Base-by-base conservation (phyloP, 768 basidiomycete species). In the Trametes meyenii region DNA sequence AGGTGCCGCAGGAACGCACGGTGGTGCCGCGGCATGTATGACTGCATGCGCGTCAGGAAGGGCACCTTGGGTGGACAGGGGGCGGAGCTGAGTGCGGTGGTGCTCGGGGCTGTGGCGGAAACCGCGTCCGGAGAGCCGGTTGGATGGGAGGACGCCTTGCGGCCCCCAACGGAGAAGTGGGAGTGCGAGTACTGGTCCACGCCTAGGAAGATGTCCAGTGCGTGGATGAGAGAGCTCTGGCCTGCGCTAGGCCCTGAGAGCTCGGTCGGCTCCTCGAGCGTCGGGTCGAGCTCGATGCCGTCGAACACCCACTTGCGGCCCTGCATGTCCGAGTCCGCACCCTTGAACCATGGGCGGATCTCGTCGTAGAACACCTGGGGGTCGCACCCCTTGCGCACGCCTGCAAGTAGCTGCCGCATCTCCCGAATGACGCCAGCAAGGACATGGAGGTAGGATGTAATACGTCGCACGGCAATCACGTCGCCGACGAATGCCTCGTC, bases 401-500 rank as follows among this genome's bases (percentile, higher is more conserved):
- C 74, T 39, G 86, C 76, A 36, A 97, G 78, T 62, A 93, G 78
- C 11, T 58, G 67, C 10, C 79, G 78, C 19, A 97, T 78, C 7
- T 85, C 83, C 46, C 85, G 78, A 60, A 96, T 88, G 65, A 92
- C 83, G 3, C 49, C 65, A 0, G 85, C 81, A 51, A 97, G 81
- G n/a, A 78, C 75, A 44, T 70, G 70, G 36, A 98, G 83, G 73
- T 89, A 94, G 11, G 73, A 69, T 6, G 83, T 78, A 70, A 86
- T 80, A 19, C 85, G 77, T 11, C 71, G 69, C 11, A 81, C 59
- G 17, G 85, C 78, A 26, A 81, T 73, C 12, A 71, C 64, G 70
- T 87, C 86, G 26, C 78, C 78, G 46, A 96, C 84, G 79, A 94
- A 96, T 29, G 87, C 80, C 72, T 96, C 95, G 76, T 96, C 93